Percentiles rank a stretch among this genome's conserved stretches.
These are phyloP conservation scores for Mortierella sp. DNA, from an alignment of 371 early-diverging fungal species.

Conservation along the genomic window DNA sequence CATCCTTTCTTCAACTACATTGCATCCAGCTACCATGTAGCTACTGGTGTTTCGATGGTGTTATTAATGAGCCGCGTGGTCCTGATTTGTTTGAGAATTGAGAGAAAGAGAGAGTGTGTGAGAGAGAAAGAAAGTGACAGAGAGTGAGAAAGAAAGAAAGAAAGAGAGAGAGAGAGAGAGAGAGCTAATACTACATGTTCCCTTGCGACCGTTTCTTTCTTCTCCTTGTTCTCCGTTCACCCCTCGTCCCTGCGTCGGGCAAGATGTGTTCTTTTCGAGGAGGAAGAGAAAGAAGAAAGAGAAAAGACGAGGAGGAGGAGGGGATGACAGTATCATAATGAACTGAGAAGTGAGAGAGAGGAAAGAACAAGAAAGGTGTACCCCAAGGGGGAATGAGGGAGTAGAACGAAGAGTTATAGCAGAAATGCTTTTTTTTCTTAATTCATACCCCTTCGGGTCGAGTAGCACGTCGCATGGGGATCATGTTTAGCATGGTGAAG, in stretches of 20 bases:
- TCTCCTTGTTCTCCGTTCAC: background rate
- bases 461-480: background rate
- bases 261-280: background rate
- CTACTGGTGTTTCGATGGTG: too few relatives aligned
- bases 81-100: slow-evolving; percentile 1
- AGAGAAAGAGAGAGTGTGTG: background rate
- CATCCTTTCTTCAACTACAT: background rate
- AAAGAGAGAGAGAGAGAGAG: background rate
- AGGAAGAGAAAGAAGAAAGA: background rate
- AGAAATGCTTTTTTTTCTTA: too few relatives aligned
- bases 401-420: background rate
- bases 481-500: background rate
- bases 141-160: background rate
- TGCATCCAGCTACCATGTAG: background rate
- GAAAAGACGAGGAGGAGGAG: background rate
- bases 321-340: background rate
- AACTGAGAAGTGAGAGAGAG: background rate
- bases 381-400: background rate
- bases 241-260: background rate
- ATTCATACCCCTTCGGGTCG: background rate
- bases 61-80: background rate
- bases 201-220: slow-evolving; percentile 3
- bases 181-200: background rate
- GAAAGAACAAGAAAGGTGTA: background rate
- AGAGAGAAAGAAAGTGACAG: background rate